Conservation (phyloP, 768 basidiomycete genomes). For the Lactifluus volemus region DNA sequence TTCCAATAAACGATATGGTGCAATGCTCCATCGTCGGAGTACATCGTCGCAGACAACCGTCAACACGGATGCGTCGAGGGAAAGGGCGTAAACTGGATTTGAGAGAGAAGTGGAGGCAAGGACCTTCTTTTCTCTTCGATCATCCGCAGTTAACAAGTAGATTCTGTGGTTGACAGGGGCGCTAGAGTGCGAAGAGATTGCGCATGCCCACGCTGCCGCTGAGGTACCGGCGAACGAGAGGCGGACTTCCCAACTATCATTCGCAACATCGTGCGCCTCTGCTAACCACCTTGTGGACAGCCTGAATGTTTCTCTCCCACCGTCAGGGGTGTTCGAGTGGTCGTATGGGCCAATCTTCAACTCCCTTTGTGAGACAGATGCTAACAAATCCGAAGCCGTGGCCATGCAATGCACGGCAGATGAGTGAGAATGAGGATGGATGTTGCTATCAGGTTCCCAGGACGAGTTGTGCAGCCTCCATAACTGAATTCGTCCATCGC, state of each 20-base stretch:
- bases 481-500: conserved; percentile 6
- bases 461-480: not conserved
- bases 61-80: conserved; percentile 1
- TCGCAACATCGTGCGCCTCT: not conserved
- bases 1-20: not conserved
- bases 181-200: not conserved
- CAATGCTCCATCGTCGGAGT: not conserved
- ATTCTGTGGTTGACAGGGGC: not conserved
- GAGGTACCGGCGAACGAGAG: conserved; percentile 5
- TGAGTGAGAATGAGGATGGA: not conserved
- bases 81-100: conserved; percentile 6
- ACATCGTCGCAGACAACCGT: conserved; percentile 6
- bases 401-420: conserved; percentile 6
- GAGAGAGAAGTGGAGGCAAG: not conserved
- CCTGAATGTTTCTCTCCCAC: not conserved
- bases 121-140: conserved; percentile 4
- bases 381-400: not conserved
- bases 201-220: not conserved
- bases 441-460: conserved; percentile 6
- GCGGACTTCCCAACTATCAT: not conserved
- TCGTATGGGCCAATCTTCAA: conserved; percentile 10
- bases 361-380: conserved; percentile 4
- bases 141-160: conserved; percentile 2
- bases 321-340: not conserved
- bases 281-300: conserved; percentile 1